Conservation (phyloP, 1,284 basidiomycete genomes). For the Ganoderma lingzhi region DNA sequence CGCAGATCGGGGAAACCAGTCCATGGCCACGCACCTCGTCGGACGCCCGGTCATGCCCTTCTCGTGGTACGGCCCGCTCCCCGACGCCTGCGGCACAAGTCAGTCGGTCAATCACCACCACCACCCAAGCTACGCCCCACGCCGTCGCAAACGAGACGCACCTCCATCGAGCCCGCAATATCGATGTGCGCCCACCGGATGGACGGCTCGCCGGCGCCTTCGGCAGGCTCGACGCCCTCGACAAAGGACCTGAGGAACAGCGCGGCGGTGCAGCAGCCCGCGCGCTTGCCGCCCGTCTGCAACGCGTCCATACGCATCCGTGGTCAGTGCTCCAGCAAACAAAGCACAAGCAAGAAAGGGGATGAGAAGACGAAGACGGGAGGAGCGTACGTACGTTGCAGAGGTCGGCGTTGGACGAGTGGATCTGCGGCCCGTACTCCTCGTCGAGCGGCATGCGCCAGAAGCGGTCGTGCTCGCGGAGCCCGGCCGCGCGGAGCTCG, state of each 20-base stretch:
- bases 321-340: constrained; percentile 19
- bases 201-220: constrained; percentile 54
- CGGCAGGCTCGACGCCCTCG: constrained; percentile 69
- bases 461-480: constrained; percentile 80
- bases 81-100: constrained; percentile 50
- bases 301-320: background rate
- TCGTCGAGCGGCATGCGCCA: constrained; percentile 90
- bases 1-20: background rate
- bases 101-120: constrained; percentile 5
- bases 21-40: constrained; percentile 59
- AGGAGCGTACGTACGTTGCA: constrained; percentile 68
- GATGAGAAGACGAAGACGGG: too few relatives aligned
- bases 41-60: constrained; percentile 85
- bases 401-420: constrained; percentile 82
- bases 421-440: constrained; percentile 81
- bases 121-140: background rate
- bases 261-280: constrained; percentile 84
- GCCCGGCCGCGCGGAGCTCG: constrained; percentile 74
- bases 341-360: constrained; percentile 8
- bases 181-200: constrained; percentile 86
- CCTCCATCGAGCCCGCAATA: constrained; percentile 87
- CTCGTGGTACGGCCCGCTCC: constrained; percentile 70
- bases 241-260: constrained; percentile 88
- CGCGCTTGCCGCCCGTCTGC: constrained; percentile 77
- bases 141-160: constrained; percentile 29